phyloP scores from a whole-genome alignment of 805 yeast species.

The Lipomyces chichibuensis region DNA sequence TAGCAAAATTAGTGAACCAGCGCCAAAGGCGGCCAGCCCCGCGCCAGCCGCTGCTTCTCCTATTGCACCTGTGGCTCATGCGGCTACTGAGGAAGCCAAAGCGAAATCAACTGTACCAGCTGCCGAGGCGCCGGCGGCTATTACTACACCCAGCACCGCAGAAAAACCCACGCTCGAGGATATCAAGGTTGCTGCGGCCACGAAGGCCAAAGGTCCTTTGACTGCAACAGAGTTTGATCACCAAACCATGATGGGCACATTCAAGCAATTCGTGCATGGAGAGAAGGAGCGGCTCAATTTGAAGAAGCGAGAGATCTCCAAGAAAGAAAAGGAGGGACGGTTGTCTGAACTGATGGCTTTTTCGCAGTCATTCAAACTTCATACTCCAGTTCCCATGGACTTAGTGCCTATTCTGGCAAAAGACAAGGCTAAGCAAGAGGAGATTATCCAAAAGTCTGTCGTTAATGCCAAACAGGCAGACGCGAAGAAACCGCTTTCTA shows the following conservation, averaged over 20 bases:
- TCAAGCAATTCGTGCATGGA: slow-evolving; percentile 42
- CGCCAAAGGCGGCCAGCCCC: slow-evolving; percentile 6
- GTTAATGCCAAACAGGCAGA: slow-evolving; percentile 28
- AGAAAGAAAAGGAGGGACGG: slow-evolving; percentile 43
- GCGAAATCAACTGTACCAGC: neutral
- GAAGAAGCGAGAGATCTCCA: slow-evolving; percentile 39
- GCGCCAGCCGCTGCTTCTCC: slow-evolving; percentile 5
- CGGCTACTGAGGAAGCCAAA: neutral
- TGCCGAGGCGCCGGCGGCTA: neutral
- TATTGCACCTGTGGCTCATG: slow-evolving; percentile 2
- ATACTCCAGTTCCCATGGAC: slow-evolving; percentile 59
- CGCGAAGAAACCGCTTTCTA: slow-evolving; percentile 29
- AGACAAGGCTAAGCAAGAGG: slow-evolving; percentile 66
- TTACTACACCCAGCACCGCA: neutral
- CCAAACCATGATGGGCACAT: slow-evolving; percentile 40
- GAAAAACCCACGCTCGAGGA: slow-evolving; percentile 32
- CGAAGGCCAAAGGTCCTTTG: neutral
- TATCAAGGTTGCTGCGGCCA: neutral
- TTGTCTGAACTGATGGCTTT: slow-evolving; percentile 64
- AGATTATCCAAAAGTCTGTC: slow-evolving; percentile 49
- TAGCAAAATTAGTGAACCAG: slow-evolving; percentile 18
- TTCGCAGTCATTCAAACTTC: slow-evolving; percentile 75
- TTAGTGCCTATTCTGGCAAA: slow-evolving; percentile 70
- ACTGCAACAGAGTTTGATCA: slow-evolving; percentile 5
- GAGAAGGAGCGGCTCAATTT: slow-evolving; percentile 42